Conservation (phyloP, 192 early-diverging fungal genomes). For the Backusella circina region DNA sequence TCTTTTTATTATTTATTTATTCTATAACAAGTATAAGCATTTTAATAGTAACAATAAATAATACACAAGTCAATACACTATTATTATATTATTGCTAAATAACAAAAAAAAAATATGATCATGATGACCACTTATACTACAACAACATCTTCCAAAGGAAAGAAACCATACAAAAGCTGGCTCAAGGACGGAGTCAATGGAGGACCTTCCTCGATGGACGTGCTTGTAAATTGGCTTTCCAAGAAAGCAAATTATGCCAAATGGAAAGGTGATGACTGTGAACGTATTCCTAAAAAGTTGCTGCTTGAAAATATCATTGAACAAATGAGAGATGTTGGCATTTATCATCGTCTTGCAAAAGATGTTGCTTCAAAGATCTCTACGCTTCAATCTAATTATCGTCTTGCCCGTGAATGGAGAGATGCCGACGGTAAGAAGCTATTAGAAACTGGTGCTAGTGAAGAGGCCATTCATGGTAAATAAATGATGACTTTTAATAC, state of each 20-base stretch:
- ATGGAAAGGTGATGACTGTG: conserved; percentile 29
- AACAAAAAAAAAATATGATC: conserved; percentile 23
- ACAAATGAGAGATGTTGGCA: conserved; percentile 26
- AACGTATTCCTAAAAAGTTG: conserved; percentile 27
- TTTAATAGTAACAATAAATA: neutral
- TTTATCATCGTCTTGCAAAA: conserved; percentile 27
- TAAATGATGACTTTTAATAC: neutral
- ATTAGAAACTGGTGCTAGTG: conserved; percentile 17
- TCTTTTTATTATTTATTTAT: neutral
- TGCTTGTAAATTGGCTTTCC: conserved; percentile 25
- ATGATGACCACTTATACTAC: conserved; percentile 24
- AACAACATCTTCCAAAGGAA: conserved; percentile 17
- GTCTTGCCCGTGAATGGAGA: conserved; percentile 29
- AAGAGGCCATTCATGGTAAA: conserved; percentile 29
- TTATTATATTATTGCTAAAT: neutral
- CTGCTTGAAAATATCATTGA: conserved; percentile 26
- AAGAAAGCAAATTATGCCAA: conserved; percentile 29
- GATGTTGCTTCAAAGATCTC: conserved; percentile 30
- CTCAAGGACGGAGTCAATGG: conserved; percentile 28
- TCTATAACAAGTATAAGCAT: neutral
- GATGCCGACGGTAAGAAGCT: conserved; percentile 26
- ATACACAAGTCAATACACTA: neutral
- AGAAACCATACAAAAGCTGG: conserved; percentile 32
- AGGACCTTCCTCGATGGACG: conserved; percentile 30
- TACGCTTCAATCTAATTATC: conserved; percentile 29